A percentile compares a stretch with the other conserved stretches of the same genome.
phyloP scores from a whole-genome alignment of 2,329 filamentous ascomycete species.

The Cladophialophora exuberans region DNA sequence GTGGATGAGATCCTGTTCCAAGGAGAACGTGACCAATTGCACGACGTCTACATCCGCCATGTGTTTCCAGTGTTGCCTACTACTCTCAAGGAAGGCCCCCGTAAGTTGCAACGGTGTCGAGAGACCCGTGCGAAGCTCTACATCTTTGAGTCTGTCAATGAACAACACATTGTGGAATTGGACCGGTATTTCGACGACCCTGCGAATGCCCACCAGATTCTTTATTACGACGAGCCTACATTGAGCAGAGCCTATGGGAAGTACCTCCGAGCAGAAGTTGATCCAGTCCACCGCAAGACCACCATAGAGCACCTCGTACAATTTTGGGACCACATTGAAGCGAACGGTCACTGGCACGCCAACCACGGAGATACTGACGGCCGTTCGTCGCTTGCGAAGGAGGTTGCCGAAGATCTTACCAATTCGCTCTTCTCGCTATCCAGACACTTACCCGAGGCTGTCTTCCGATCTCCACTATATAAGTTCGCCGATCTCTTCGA shows the following conservation, averaged over 20 bases:
- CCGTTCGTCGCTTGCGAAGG: not conserved
- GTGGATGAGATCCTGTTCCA: constrained; percentile 12
- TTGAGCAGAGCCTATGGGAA: not conserved
- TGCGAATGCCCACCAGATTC: constrained; percentile 7
- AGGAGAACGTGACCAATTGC: constrained; percentile 5
- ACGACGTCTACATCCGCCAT: constrained; percentile 2
- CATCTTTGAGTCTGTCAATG: constrained; percentile 7
- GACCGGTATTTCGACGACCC: constrained; percentile 6
- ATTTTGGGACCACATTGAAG: constrained; percentile 9
- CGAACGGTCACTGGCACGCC: constrained; percentile 1
- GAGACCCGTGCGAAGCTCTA: constrained; percentile 1
- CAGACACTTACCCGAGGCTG: not conserved
- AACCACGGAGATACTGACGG: not conserved
- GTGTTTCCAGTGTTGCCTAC: not conserved
- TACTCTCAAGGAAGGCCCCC: not conserved
- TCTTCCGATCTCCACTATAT: constrained; percentile 6
- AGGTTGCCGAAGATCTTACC: constrained; percentile 4
- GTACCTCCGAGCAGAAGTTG: not conserved
- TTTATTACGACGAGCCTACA: constrained; percentile 5
- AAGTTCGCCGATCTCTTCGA: constrained; percentile 12
- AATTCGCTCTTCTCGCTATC: not conserved
- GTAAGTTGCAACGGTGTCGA: constrained; percentile 3
- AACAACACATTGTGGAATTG: constrained; percentile 9
- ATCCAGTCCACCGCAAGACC: not conserved
- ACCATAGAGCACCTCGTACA: constrained; percentile 5